Conservation (phyloP, 2,329 filamentous ascomycete species). For the Aspergillus pseudotamarii region DNA sequence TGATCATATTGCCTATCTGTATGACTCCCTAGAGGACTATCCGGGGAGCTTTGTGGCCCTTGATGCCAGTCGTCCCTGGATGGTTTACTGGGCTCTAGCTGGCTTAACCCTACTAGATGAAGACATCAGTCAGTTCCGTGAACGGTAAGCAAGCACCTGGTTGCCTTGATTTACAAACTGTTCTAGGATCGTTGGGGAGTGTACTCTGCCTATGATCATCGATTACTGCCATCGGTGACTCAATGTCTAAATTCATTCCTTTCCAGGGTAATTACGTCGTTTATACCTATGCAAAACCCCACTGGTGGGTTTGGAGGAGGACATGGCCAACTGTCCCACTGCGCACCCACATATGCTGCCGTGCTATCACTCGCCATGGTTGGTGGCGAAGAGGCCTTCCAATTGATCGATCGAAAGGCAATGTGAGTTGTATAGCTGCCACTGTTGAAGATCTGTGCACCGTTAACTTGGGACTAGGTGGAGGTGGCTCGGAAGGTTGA, state of each 20-base stretch:
- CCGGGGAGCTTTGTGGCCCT: conserved; percentile 71
- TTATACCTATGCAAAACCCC: conserved; percentile 78
- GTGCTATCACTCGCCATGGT: conserved; percentile 78
- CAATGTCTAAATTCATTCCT: conserved; percentile 1
- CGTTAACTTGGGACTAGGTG: conserved; percentile 55
- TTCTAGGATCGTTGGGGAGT: neutral
- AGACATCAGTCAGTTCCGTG: conserved; percentile 67
- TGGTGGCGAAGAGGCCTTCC: conserved; percentile 72
- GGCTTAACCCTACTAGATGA: conserved; percentile 76
- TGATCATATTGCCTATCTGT: conserved; percentile 54
- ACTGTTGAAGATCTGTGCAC: conserved; percentile 2
- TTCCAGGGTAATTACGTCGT: conserved; percentile 68
- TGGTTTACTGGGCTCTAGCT: conserved; percentile 88
- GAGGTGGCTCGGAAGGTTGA: conserved; percentile 84
- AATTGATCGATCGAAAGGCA: conserved; percentile 74
- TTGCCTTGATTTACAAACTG: neutral
- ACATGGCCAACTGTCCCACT: conserved; percentile 85
- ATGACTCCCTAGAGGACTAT: conserved; percentile 58
- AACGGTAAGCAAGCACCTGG: conserved; percentile 51
- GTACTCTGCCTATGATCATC: neutral
- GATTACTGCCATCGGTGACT: neutral
- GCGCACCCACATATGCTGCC: conserved; percentile 85
- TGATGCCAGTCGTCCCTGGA: conserved; percentile 90
- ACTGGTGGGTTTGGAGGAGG: conserved; percentile 89
- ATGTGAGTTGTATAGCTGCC: conserved; percentile 55